These are phyloP conservation scores for Phytopythium sindhum DNA, from an alignment of 352 stramenopile genomes.

Conservation along the genomic window DNA sequence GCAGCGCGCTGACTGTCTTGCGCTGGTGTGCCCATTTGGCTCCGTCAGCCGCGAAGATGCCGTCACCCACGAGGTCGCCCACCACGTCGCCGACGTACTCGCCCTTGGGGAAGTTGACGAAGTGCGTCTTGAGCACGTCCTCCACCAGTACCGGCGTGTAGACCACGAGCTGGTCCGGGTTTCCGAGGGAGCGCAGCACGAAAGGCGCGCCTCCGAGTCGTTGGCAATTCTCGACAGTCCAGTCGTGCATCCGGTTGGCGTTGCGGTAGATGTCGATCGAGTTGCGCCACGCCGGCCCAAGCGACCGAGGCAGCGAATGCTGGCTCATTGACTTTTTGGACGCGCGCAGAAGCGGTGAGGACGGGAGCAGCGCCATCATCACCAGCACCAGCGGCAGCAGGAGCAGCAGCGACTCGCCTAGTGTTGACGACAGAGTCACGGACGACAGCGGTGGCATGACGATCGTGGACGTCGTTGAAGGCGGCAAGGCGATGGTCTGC, in stretches of 20 bases:
- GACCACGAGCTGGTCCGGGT: conserved; percentile 28
- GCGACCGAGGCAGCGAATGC: background rate
- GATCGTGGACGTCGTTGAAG: background rate
- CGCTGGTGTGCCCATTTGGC: conserved; percentile 50
- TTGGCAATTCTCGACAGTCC: conserved; percentile 26
- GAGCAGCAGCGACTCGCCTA: background rate
- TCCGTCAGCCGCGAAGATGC: conserved; percentile 52
- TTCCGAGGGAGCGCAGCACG: conserved; percentile 26
- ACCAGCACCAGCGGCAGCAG: background rate
- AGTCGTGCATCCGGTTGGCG: conserved; percentile 35
- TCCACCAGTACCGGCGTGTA: conserved; percentile 41
- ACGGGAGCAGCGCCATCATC: background rate
- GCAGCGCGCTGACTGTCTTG: conserved; percentile 50
- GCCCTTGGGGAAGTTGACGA: conserved; percentile 70
- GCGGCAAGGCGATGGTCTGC: no score
- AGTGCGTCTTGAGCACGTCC: conserved; percentile 61
- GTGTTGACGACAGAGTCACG: background rate
- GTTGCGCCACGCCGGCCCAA: conserved; percentile 4
- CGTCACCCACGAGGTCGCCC: conserved; percentile 38
- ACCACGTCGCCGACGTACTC: conserved; percentile 27
- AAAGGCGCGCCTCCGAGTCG: conserved; percentile 31
- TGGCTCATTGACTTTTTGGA: background rate
- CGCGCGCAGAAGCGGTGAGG: background rate
- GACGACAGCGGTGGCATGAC: background rate
- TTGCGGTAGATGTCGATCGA: conserved; percentile 17